Conservation (phyloP, 2,329 filamentous ascomycete genomes). For the Paecilomyces niveus region DNA sequence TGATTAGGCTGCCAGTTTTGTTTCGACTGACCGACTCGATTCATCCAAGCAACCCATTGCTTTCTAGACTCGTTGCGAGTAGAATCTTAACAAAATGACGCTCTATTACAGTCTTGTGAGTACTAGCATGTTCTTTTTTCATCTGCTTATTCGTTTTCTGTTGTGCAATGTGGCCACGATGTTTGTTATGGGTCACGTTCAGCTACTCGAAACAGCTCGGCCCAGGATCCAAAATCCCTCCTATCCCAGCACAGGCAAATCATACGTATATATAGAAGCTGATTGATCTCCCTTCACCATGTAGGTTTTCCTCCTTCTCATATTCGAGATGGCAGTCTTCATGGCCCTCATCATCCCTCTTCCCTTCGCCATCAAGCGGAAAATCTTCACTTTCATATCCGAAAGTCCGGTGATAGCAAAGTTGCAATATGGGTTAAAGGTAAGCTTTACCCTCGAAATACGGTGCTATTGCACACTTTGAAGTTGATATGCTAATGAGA, state of each 20-base stretch:
- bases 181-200: not conserved
- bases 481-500: conserved; percentile 6
- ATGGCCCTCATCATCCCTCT: conserved; percentile 61
- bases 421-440: conserved; percentile 93
- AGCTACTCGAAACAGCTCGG: not conserved
- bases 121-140: conserved; percentile 8
- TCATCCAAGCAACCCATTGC: not conserved
- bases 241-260: not conserved
- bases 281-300: too few relatives aligned
- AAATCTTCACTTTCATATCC: conserved; percentile 93
- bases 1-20: not conserved
- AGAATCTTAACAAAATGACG: conserved; percentile 49
- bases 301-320: conserved; percentile 45
- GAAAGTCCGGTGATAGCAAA: conserved; percentile 81
- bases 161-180: not conserved
- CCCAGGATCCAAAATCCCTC: not conserved
- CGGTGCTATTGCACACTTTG: not conserved
- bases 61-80: not conserved
- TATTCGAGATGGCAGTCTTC: conserved; percentile 45
- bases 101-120: conserved; percentile 63
- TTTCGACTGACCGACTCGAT: not conserved
- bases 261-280: not conserved
- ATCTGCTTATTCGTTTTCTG: not conserved
- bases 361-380: conserved; percentile 77
- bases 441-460: conserved; percentile 22